Evolutionary conservation across 2,329 filamentous ascomycete species (phyloP), one percentile per base, ranked within the genome.

Genomic region (Albophoma yamanashiensis): DNA sequence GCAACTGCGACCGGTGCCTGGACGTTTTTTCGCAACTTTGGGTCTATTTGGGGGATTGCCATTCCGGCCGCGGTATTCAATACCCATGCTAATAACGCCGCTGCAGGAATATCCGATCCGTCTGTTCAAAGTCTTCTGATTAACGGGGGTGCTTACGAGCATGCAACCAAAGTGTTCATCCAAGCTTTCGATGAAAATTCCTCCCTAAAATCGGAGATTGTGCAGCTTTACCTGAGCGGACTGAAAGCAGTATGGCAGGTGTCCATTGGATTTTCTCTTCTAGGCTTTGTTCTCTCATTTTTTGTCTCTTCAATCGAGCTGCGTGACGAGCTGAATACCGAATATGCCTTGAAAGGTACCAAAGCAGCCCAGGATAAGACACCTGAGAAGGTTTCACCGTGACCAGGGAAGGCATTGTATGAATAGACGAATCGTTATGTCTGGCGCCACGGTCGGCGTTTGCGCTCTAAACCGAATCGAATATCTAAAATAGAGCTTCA

Each of bases 11-110:
- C 75, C 3, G 72, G 68, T 1, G 74, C 75, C 52, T 79, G 74
- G 70, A 66, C 70, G 0, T 83, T 82, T 60, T 66, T 79, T 60
- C 74, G 79, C 43, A 74, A 68, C 58, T 75, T 82, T 39, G 80
- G 80, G 3, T 66, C 70, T n/a, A 74, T 77, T 3, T 76, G 80
- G 67, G 80, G 78, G 11, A 71, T 78, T 1, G 70, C 77, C 0
- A 74, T 82, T 31, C 73, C 76, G 0, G 72, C 71, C 2, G 70
- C 73, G 11, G 69, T 79, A 38, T 80, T 67, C 59, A 68, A 67
- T 40, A 65, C 58, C 5, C 58, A 58, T 12, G 56, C 62, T n/a
- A 59, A 64, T 20, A 43, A 61, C 1, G 58, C 60, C 17, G 60
- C 60, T 4, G 11, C 5, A 12, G 55, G 47, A 45, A 61, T 64